phyloP scores from a whole-genome alignment of 176 grass and related monocot species.

The Puya raimondii region DNA sequence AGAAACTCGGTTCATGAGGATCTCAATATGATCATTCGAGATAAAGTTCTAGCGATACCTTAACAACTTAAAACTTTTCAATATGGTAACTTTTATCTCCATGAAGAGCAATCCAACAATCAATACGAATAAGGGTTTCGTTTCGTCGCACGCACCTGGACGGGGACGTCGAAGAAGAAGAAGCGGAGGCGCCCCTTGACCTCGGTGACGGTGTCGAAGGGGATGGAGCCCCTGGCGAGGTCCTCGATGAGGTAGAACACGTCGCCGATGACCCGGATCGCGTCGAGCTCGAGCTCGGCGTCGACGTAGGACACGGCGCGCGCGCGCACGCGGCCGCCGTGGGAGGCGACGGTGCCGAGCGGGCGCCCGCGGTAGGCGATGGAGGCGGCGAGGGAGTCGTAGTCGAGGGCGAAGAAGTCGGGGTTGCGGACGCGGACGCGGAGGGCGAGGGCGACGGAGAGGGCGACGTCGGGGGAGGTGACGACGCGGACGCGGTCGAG shows the following conservation, averaged over 20 bases:
- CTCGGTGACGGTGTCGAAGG: conserved; percentile 56
- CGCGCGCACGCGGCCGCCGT: conserved; percentile 40
- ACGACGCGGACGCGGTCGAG: conserved; percentile 43
- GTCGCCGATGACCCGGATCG: conserved; percentile 50
- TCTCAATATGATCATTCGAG: too few relatives aligned
- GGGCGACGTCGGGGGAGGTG: conserved; percentile 34
- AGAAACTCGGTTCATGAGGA: too few relatives aligned
- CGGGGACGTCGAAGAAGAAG: conserved; percentile 55
- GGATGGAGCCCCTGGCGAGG: conserved; percentile 44
- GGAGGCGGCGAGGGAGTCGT: conserved; percentile 36
- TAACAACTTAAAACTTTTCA: too few relatives aligned
- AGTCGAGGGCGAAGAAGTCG: conserved; percentile 58
- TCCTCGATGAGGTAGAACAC: conserved; percentile 75
- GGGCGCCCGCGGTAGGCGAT: conserved; percentile 46
- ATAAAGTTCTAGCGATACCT: too few relatives aligned
- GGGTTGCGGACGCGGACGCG: conserved; percentile 49
- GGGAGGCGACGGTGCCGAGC: conserved; percentile 40
- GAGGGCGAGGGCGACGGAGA: conserved; percentile 43
- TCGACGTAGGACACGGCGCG: conserved; percentile 55
- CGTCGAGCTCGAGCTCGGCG: conserved; percentile 47
- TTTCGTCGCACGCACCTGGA: conserved; percentile 37
- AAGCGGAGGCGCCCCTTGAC: conserved; percentile 51
- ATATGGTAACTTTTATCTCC: too few relatives aligned
- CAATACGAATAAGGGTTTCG: too few relatives aligned
- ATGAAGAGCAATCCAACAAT: too few relatives aligned